A percentile compares a stretch with the other conserved stretches of the same genome.
phyloP scores from a whole-genome alignment of 148 eudicot species.

The Amaranthus palmeri region DNA sequence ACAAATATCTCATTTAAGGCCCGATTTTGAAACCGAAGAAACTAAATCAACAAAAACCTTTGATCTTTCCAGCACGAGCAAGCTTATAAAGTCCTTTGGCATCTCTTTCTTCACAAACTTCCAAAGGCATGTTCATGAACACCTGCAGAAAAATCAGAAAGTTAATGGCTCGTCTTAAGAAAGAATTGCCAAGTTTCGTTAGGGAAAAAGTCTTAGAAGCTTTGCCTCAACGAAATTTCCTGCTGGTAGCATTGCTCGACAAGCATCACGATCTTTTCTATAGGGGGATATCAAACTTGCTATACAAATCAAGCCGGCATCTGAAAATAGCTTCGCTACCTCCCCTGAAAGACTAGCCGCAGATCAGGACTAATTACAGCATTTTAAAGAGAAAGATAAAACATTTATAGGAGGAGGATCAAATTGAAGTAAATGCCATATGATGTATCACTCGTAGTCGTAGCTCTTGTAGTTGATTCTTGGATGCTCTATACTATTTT shows the following conservation, averaged over 20 bases:
- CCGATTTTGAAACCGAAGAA: background rate
- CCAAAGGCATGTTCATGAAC: conserved; percentile 82
- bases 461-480: too few species aligned
- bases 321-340: conserved; percentile 80
- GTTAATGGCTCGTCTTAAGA: conserved; percentile 2
- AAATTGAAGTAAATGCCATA: too few species aligned
- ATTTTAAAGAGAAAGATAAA: background rate
- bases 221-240: conserved; percentile 69
- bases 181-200: background rate
- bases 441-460: too few species aligned
- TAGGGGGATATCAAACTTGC: conserved; percentile 95
- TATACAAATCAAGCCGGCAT: conserved; percentile 75
- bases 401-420: background rate
- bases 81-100: conserved; percentile 94
- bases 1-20: background rate
- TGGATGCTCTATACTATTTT: background rate
- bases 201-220: background rate
- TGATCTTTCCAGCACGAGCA: conserved; percentile 92
- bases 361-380: background rate
- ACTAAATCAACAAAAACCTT: conserved; percentile 40
- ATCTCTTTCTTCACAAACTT: conserved; percentile 83
- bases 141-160: conserved; percentile 42
- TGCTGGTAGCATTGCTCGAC: conserved; percentile 73
- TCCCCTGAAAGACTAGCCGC: conserved; percentile 46
- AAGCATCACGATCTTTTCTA: conserved; percentile 82